Base-by-base conservation (phyloP, 2,329 filamentous ascomycete species). In the Colletotrichum siamense region DNA sequence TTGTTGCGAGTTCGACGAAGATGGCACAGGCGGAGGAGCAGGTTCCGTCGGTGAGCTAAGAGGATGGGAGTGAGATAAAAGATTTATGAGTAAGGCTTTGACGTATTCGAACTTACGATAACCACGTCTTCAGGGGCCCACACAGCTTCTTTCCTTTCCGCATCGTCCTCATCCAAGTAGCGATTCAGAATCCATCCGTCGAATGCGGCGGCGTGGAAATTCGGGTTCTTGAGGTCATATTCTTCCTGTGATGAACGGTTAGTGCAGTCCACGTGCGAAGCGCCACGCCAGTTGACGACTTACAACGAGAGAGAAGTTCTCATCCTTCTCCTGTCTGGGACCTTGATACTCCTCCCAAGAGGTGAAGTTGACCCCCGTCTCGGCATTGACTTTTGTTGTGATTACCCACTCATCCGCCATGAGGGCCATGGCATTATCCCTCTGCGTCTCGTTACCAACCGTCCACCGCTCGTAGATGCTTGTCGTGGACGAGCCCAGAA, bases 21-120 rank as follows among this genome's bases (percentile, higher is more conserved):
- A 91, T 83, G 36, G 91, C 88, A 81, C 92, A 94, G 5, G 92
- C 91, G 0, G 90, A 92, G 10, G 86, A 88, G 80, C 92, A 94
- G 73, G 86, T 85, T 24, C 92, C 92, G 78, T 92, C 90, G 9
- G 87, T 87, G 68, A 91, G 82, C 73, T 70, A 13, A 5, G 34
- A 5, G 6, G 15, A 2, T n/a, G 6, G 5, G 3, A 57, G 22
- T 73, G 8, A 63, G 52, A 28, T 6, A 12, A 18, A 32, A 12
- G 22, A 28, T 4, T 8, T 4, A 16, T 13, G 32, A 12, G 18
- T 30, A 22, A 9, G 6, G 32, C 2, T 0, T 1, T 22, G 6
- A 15, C n/a, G 3, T 7, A 30, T 59, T 59, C 24, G 24, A 30
- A 57, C 72, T 75, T 28, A 75, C 72, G 12, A 75, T 71, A 8